Evolutionary conservation across 495 filamentous ascomycete species (phyloP).

Genomic region (Podospora sp.): DNA sequence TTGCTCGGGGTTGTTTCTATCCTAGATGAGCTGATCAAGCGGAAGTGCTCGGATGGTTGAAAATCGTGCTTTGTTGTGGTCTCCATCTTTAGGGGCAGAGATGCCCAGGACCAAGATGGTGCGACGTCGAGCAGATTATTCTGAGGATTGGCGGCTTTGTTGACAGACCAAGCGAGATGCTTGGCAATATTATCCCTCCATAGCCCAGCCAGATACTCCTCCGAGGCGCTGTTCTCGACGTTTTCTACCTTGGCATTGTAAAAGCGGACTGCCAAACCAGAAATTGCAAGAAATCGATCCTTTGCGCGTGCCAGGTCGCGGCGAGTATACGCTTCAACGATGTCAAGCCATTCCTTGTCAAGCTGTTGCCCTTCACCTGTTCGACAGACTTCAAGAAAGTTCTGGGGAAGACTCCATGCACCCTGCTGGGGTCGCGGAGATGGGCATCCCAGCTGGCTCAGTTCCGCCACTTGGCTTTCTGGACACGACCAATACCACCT

Average conservation of each 20-base stretch:
- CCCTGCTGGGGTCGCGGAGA: background rate
- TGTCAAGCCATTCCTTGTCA: conserved; percentile 39
- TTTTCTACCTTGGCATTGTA: conserved; percentile 34
- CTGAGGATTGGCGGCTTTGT: conserved; percentile 20
- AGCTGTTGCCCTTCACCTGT: conserved; percentile 30
- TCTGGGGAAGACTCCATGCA: conserved; percentile 30
- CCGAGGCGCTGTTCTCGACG: conserved; percentile 22
- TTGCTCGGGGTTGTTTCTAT: background rate
- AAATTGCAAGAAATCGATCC: conserved; percentile 37
- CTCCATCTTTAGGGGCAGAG: conserved; percentile 28
- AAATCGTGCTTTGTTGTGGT: conserved; percentile 30
- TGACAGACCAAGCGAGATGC: conserved; percentile 36
- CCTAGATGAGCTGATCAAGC: conserved; percentile 24
- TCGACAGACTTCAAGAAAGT: conserved; percentile 33
- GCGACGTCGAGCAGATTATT: conserved; percentile 31
- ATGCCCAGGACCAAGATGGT: conserved; percentile 39
- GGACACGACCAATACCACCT: conserved; percentile 40
- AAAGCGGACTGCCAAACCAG: conserved; percentile 38
- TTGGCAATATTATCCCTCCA: conserved; percentile 36
- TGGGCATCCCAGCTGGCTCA: conserved; percentile 16
- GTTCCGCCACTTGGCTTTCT: conserved; percentile 30
- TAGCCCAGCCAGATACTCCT: conserved; percentile 36
- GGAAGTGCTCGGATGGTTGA: conserved; percentile 27
- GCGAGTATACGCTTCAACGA: conserved; percentile 36
- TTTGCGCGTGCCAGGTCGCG: conserved; percentile 33